Evolutionary conservation across 352 stramenopile genomes (phyloP).

Genomic region (Pythium sukuiense): DNA sequence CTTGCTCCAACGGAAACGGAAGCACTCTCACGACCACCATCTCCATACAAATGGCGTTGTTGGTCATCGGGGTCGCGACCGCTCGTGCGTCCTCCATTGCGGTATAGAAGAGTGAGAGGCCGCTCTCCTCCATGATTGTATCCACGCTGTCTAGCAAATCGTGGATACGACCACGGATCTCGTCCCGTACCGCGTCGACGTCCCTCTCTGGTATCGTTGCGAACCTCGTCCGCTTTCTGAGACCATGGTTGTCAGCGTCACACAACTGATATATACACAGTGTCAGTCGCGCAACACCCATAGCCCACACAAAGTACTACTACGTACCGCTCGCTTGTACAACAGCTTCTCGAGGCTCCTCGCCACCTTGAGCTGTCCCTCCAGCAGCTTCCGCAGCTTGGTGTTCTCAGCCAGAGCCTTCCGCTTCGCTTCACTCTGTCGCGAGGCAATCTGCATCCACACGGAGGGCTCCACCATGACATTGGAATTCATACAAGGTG

Average conservation of each 20-base stretch:
- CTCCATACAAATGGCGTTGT: slow-evolving; percentile 10
- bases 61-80: background rate
- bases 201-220: background rate
- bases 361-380: slow-evolving; percentile 40
- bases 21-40: background rate
- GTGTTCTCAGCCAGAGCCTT: slow-evolving; percentile 45
- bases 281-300: too few relatives aligned
- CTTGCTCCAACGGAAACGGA: background rate
- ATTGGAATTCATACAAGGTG: too few relatives aligned
- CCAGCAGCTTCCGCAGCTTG: slow-evolving; percentile 42
- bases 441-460: slow-evolving; percentile 42
- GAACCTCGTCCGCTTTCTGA: background rate
- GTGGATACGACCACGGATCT: slow-evolving; percentile 4
- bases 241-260: background rate
- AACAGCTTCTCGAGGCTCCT: slow-evolving; percentile 43
- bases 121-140: background rate
- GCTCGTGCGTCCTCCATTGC: slow-evolving; percentile 2
- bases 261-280: background rate
- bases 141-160: background rate
- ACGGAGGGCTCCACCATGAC: background rate
- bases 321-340: slow-evolving; percentile 34
- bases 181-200: background rate
- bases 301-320: too few relatives aligned
- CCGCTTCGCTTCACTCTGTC: slow-evolving; percentile 37
- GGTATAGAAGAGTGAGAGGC: background rate